These are phyloP conservation scores for Pharus latifolius DNA, from an alignment of 176 grass and related monocot genomes.

Conservation along the genomic window DNA sequence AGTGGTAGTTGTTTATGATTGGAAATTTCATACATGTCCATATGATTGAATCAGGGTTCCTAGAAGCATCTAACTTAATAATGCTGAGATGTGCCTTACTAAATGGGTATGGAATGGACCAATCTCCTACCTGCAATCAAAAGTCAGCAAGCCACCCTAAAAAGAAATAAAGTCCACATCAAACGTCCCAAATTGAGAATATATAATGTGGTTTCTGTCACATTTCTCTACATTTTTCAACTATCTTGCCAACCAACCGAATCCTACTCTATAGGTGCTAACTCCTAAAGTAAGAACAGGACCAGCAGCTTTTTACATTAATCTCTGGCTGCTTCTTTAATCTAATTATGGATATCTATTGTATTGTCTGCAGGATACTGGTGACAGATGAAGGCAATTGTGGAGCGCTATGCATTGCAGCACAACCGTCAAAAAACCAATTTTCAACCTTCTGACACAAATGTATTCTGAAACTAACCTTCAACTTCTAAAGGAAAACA, in stretches of 20 bases:
- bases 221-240: slow-evolving; percentile 7
- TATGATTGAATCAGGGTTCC: slow-evolving; percentile 9
- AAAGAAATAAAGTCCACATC: no score
- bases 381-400: slow-evolving; percentile 47
- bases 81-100: slow-evolving; percentile 6
- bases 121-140: slow-evolving; percentile 16
- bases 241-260: not conserved
- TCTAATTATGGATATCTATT: not conserved
- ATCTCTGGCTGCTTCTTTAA: slow-evolving; percentile 4
- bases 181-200: no score
- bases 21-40: not conserved
- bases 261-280: not conserved
- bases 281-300: slow-evolving; percentile 4
- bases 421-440: slow-evolving; percentile 40
- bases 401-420: slow-evolving; percentile 34
- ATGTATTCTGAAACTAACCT: slow-evolving; percentile 32
- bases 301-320: not conserved
- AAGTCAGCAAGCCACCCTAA: slow-evolving; percentile 32
- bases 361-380: slow-evolving; percentile 34
- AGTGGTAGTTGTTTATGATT: not conserved
- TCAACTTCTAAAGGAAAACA: slow-evolving; percentile 13
- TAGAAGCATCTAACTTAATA: slow-evolving; percentile 17
- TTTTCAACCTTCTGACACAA: slow-evolving; percentile 58
- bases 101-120: slow-evolving; percentile 29
- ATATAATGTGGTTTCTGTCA: not conserved